These are phyloP conservation scores for Ascochyta rabiei DNA, from an alignment of 2,329 filamentous ascomycete genomes.

Conservation along the genomic window DNA sequence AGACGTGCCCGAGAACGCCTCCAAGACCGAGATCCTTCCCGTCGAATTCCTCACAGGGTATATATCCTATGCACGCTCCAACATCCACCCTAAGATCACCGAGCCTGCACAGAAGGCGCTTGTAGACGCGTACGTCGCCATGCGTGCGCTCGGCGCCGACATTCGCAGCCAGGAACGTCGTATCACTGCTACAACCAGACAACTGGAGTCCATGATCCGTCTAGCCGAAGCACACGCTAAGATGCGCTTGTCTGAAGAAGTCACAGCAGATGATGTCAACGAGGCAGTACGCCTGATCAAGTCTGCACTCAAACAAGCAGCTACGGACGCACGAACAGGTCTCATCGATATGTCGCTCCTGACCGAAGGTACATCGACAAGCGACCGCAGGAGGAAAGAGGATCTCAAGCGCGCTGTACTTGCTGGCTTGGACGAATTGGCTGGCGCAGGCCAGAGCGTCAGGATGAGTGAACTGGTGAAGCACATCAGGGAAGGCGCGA, in stretches of 20 bases:
- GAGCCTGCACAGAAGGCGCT: slow-evolving; percentile 82
- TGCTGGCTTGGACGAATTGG: slow-evolving; percentile 77
- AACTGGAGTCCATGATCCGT: slow-evolving; percentile 98
- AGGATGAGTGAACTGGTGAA: slow-evolving; percentile 80
- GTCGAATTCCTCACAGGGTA: slow-evolving; percentile 96
- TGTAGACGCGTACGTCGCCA: slow-evolving; percentile 85
- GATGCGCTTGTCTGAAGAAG: slow-evolving; percentile 82
- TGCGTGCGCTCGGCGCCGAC: slow-evolving; percentile 83
- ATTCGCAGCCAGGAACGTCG: slow-evolving; percentile 85
- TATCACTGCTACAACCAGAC: slow-evolving; percentile 95
- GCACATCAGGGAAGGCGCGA: slow-evolving; percentile 65
- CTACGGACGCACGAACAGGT: slow-evolving; percentile 89
- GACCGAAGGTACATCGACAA: slow-evolving; percentile 89
- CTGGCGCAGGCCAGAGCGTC: slow-evolving; percentile 64
- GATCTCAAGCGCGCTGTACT: slow-evolving; percentile 84
- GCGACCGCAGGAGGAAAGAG: slow-evolving; percentile 80
- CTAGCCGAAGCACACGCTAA: slow-evolving; percentile 95
- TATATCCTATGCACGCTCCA: slow-evolving; percentile 91
- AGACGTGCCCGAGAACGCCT: slow-evolving; percentile 87
- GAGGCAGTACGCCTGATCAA: slow-evolving; percentile 95
- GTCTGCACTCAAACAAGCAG: slow-evolving; percentile 91
- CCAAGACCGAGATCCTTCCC: slow-evolving; percentile 75
- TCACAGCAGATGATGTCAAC: slow-evolving; percentile 80
- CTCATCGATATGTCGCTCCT: slow-evolving; percentile 96
- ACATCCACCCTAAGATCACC: slow-evolving; percentile 83